Percentiles rank a stretch among this genome's conserved stretches.
These are phyloP conservation scores for Vararia minispora DNA, from an alignment of 768 basidiomycete species.

Conservation along the genomic window DNA sequence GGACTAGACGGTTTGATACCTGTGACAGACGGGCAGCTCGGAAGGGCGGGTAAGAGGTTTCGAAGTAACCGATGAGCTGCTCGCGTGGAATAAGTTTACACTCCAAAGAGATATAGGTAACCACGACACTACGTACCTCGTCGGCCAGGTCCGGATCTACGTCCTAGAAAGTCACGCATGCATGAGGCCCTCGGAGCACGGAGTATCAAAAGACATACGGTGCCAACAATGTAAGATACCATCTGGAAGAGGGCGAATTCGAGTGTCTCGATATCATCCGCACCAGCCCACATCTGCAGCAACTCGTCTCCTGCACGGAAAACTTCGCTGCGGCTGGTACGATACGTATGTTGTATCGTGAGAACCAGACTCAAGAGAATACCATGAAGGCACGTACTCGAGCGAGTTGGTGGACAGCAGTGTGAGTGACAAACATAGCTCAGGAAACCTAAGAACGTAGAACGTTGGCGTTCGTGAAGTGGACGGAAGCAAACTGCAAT, in stretches of 20 bases:
- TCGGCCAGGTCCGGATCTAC: slow-evolving; percentile 11
- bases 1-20: slow-evolving; percentile 4
- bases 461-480: neutral
- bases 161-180: slow-evolving; percentile 4
- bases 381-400: slow-evolving; percentile 5
- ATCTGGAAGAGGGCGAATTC: slow-evolving; percentile 18
- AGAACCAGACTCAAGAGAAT: no score
- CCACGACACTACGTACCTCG: slow-evolving; percentile 5
- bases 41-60: slow-evolving; percentile 15
- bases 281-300: slow-evolving; percentile 18
- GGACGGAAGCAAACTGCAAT: neutral
- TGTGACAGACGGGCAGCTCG: slow-evolving; percentile 9
- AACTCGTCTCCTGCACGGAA: slow-evolving; percentile 18
- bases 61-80: slow-evolving; percentile 15
- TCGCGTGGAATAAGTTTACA: neutral
- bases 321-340: slow-evolving; percentile 6
- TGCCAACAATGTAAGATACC: slow-evolving; percentile 14
- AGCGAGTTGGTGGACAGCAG: slow-evolving; percentile 8
- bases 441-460: slow-evolving; percentile 11
- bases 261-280: slow-evolving; percentile 16
- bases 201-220: slow-evolving; percentile 4
- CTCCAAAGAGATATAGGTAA: neutral
- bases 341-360: neutral
- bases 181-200: neutral
- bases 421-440: slow-evolving; percentile 14